These are phyloP conservation scores for Sonneratia caseolaris DNA, from an alignment of 345 rosid species.

Conservation along the genomic window DNA sequence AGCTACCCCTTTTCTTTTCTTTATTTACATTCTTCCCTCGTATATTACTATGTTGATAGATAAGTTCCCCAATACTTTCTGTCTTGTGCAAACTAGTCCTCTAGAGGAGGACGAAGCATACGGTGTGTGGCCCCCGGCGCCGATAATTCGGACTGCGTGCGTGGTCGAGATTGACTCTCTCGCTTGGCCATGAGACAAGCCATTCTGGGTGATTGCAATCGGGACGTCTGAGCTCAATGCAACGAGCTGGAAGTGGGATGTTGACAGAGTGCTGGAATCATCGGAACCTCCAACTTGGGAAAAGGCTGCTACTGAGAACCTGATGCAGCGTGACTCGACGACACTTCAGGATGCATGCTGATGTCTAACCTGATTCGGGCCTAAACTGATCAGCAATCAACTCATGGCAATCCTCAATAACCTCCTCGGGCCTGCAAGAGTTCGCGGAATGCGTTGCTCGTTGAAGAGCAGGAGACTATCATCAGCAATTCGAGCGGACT, in stretches of 20 bases:
- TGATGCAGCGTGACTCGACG: constrained; percentile 45
- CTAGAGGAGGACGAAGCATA: constrained; percentile 29
- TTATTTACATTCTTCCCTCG: too few species aligned
- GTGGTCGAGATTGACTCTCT: constrained; percentile 58
- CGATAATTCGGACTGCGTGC: constrained; percentile 47
- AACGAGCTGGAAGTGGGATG: constrained; percentile 65
- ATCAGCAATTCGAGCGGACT: constrained; percentile 56
- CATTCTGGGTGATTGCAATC: constrained; percentile 31
- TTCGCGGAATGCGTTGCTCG: constrained; percentile 50
- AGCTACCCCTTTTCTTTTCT: too few species aligned
- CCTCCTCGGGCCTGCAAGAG: constrained; percentile 51
- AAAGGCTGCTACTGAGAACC: constrained; percentile 44
- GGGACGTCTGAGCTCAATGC: constrained; percentile 55
- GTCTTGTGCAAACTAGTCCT: too few species aligned
- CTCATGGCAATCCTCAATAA: constrained; percentile 59
- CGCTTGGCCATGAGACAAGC: constrained; percentile 45
- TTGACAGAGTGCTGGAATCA: constrained; percentile 67
- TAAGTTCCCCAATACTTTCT: too few species aligned
- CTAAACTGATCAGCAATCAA: constrained; percentile 34
- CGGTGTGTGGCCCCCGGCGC: constrained; percentile 37
- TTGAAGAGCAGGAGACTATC: constrained; percentile 38
- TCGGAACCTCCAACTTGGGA: constrained; percentile 49
- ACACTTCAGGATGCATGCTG: constrained; percentile 53
- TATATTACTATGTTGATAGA: too few species aligned
- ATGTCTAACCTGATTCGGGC: constrained; percentile 57